Conservation (phyloP, 1,284 basidiomycete species). For the Microstroma glucosiphilum region DNA sequence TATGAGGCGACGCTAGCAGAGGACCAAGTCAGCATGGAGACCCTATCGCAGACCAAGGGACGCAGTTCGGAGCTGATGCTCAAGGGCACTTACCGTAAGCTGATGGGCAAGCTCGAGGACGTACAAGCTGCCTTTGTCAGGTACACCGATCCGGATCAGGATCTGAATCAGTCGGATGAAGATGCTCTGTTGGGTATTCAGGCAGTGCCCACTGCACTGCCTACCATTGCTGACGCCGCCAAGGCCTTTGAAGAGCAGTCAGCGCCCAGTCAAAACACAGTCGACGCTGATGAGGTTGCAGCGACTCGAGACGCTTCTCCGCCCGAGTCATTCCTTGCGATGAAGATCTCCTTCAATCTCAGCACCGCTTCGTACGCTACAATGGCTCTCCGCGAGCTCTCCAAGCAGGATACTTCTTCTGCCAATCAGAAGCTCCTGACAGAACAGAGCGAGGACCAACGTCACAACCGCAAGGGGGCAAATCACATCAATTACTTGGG, state of each 20-base stretch:
- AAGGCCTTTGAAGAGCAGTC: neutral
- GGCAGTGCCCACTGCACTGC: neutral
- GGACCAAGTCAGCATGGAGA: slow-evolving; percentile 81
- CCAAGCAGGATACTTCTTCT: slow-evolving; percentile 43
- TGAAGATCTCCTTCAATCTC: slow-evolving; percentile 40
- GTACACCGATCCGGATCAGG: slow-evolving; percentile 87
- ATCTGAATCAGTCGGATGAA: slow-evolving; percentile 88
- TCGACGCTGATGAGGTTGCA: neutral
- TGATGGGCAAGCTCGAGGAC: slow-evolving; percentile 75
- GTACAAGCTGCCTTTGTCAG: slow-evolving; percentile 71
- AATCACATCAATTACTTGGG: neutral
- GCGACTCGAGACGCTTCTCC: neutral
- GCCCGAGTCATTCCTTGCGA: slow-evolving; percentile 27
- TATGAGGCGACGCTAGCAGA: slow-evolving; percentile 72
- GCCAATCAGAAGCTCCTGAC: slow-evolving; percentile 34
- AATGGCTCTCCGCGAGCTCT: slow-evolving; percentile 45
- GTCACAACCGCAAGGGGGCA: neutral
- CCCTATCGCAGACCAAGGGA: slow-evolving; percentile 61
- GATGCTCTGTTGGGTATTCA: slow-evolving; percentile 67
- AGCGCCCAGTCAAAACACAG: neutral
- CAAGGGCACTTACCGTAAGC: slow-evolving; percentile 84
- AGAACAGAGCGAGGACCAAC: slow-evolving; percentile 29
- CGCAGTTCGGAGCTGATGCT: slow-evolving; percentile 74
- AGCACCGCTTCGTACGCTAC: slow-evolving; percentile 45
- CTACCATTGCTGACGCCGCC: slow-evolving; percentile 15